Evolutionary conservation across 768 basidiomycete genomes (phyloP).

Genomic region (Phylloporus sp.): DNA sequence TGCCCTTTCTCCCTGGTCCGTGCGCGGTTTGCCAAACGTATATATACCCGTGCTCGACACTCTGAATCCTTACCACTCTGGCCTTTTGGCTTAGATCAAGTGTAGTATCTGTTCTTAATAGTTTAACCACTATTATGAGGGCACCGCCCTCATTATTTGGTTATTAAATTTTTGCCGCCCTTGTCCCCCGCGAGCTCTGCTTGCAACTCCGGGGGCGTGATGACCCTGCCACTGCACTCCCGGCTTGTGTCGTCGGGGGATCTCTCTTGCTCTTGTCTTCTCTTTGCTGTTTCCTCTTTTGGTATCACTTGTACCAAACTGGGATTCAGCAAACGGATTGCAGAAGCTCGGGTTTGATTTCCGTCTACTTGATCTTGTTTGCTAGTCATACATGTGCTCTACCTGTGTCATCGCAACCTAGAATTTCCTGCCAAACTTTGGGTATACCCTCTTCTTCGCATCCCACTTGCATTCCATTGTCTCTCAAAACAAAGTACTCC

Average conservation of each 20-base stretch:
- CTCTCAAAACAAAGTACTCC: constrained; percentile 64
- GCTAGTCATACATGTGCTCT: no score
- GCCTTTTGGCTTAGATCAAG: constrained; percentile 74
- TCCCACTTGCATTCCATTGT: constrained; percentile 76
- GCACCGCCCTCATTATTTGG: constrained; percentile 50
- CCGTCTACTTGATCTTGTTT: not conserved
- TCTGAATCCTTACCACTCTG: constrained; percentile 26
- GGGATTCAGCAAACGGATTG: constrained; percentile 13
- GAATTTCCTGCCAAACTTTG: constrained; percentile 53
- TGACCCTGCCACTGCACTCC: constrained; percentile 38
- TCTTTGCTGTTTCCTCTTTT: constrained; percentile 10
- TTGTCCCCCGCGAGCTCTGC: constrained; percentile 34
- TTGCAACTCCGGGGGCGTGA: constrained; percentile 38
- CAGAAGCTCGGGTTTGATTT: not conserved
- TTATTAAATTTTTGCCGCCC: constrained; percentile 41
- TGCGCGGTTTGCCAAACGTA: constrained; percentile 1
- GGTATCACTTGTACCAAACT: not conserved
- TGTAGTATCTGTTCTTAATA: constrained; percentile 74
- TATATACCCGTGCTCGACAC: not conserved
- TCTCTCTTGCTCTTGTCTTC: constrained; percentile 18
- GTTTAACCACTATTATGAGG: constrained; percentile 54
- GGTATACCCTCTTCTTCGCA: constrained; percentile 70
- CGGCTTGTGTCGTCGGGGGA: constrained; percentile 63
- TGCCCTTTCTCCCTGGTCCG: constrained; percentile 3
- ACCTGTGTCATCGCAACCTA: constrained; percentile 57